Evolutionary conservation across 2,329 filamentous ascomycete genomes (phyloP).

Genomic region (Peltaster fructicola): DNA sequence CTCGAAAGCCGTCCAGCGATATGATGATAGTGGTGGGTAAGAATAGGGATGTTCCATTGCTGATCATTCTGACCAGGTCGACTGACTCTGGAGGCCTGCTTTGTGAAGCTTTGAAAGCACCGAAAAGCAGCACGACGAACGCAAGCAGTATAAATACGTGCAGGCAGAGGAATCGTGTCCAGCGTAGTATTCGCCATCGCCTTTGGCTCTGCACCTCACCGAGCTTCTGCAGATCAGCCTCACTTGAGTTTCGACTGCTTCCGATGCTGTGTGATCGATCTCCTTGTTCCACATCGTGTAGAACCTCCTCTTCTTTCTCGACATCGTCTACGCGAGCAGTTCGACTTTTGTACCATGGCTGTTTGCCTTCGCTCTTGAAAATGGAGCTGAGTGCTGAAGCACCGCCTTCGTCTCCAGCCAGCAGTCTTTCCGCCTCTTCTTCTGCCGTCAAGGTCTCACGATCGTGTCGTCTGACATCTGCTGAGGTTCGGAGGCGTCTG

Average conservation of each 20-base stretch:
- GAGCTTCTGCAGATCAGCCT: constrained; percentile 34
- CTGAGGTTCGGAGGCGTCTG: too few relatives aligned
- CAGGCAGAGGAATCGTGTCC: constrained; percentile 19
- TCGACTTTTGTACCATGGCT: constrained; percentile 5
- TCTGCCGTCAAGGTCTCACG: constrained; percentile 25
- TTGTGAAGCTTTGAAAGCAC: constrained; percentile 38
- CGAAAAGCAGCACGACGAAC: constrained; percentile 37
- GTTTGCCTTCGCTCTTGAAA: constrained; percentile 12
- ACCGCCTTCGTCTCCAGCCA: constrained; percentile 16
- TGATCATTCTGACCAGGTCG: constrained; percentile 21
- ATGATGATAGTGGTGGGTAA: constrained; percentile 84
- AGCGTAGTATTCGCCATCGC: constrained; percentile 19
- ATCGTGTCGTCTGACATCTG: constrained; percentile 15
- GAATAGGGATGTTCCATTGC: constrained; percentile 78
- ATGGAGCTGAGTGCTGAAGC: too few relatives aligned
- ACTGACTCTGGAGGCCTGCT: constrained; percentile 4
- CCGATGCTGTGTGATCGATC: constrained; percentile 20
- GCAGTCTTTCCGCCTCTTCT: constrained; percentile 27
- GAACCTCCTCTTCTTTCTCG: constrained; percentile 35
- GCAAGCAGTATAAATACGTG: constrained; percentile 31
- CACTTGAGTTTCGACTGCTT: constrained; percentile 19
- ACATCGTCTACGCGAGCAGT: constrained; percentile 9
- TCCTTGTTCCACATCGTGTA: constrained; percentile 89
- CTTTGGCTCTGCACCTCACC: constrained; percentile 28
- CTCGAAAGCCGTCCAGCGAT: constrained; percentile 87